Base-by-base conservation (phyloP, 2,329 filamentous ascomycete genomes). In the Ophiostoma sp. region DNA sequence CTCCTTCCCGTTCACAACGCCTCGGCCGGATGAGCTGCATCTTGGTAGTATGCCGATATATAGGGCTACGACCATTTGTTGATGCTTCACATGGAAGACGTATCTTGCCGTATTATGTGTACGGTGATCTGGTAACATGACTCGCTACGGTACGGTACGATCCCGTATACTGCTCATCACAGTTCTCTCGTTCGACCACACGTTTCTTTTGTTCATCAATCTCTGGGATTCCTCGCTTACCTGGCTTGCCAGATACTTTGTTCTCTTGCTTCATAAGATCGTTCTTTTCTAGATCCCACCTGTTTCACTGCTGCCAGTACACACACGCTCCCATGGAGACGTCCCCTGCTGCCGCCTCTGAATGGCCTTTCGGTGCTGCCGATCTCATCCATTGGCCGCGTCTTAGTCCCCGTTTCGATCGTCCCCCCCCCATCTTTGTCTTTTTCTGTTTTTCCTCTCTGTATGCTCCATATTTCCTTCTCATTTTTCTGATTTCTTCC, bases 321-420 rank as follows among this genome's bases (percentile, higher is more conserved):
- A 14, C 42, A 27, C 47, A 14, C 42, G 42, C 14, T 49, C 42
- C 12, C 8, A 44, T 44, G 42, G 8, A 8, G 42, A 55, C n/a
- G 49, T 27, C n/a, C n/a, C 49, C 49, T 55, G n/a, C 27, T 27
- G 27, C 27, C 27, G 42, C 42, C 42, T 44, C 6, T 44, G 42
- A 8, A 44, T 9, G 14, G 49, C 5, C 49, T 18, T 38, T 58
- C 52, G 52, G 52, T 58, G 52, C 52, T 36, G 52, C 52, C 52
- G 52, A 58, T 58, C 52, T n/a, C 60, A 7, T 42, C 38, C 16
- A 44, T 38, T 38, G 60, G 60, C 60, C 60, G 60, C 60, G 60
- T 63, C 36, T 38, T 44, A 63, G 60, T 63, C 60, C 60, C 60
- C 38, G 16, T 18, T 14, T 42, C 55, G 55, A 40, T 60, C 52